Percentiles rank a stretch among this genome's conserved stretches.
These are phyloP conservation scores for Candida montana DNA, from an alignment of 805 yeast genomes.

Conservation along the genomic window DNA sequence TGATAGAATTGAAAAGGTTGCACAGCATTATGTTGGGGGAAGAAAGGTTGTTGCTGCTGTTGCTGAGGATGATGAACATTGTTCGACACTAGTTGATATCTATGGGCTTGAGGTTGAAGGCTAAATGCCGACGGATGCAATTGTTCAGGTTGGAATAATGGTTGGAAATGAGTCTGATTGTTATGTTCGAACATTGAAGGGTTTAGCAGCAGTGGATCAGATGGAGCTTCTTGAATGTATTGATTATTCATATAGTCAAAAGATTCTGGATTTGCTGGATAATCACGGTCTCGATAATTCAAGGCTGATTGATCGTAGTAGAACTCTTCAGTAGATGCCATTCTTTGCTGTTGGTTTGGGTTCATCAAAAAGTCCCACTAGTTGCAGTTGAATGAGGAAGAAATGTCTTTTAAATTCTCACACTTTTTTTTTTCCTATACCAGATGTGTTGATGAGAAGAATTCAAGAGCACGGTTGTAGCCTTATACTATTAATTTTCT, in stretches of 20 bases:
- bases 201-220: neutral
- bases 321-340: slow-evolving; percentile 9
- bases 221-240: neutral
- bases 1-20: neutral
- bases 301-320: neutral
- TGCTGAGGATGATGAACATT: neutral
- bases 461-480: no score
- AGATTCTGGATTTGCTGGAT: neutral
- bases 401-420: no score
- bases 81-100: neutral
- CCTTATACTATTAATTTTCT: no score
- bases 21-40: neutral
- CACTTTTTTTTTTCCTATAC: no score
- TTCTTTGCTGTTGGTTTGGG: neutral
- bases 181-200: neutral
- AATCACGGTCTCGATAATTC: neutral
- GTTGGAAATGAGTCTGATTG: neutral
- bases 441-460: no score
- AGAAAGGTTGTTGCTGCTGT: neutral
- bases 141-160: neutral
- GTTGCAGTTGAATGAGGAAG: neutral
- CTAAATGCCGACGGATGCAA: no score
- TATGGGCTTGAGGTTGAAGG: neutral
- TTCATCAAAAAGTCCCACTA: neutral
- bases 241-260: neutral